phyloP scores from a whole-genome alignment of 2,329 filamentous ascomycete species.

The Phaeosphaeria sp. region DNA sequence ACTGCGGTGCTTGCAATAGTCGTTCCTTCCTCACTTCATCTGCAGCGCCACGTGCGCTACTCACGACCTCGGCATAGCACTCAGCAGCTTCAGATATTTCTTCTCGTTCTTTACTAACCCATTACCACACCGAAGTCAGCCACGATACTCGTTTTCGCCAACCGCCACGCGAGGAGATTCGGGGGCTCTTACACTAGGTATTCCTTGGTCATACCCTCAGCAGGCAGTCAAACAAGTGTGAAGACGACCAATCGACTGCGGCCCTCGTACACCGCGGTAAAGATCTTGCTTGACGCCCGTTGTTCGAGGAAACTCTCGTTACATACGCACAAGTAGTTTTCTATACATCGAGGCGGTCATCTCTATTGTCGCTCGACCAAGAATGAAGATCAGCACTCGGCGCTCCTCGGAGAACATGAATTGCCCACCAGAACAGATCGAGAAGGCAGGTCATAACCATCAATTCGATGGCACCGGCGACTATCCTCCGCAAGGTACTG shows the following conservation, averaged over 20 bases:
- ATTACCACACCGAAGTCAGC: neutral
- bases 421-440: conserved; percentile 1
- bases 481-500: neutral
- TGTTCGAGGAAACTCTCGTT: neutral
- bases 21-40: neutral
- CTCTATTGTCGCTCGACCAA: neutral
- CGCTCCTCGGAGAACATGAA: neutral
- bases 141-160: neutral
- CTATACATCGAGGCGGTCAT: neutral
- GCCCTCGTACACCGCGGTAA: neutral
- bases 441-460: neutral
- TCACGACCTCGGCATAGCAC: neutral
- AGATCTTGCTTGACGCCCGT: neutral
- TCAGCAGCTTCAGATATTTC: neutral
- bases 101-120: neutral
- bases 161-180: neutral
- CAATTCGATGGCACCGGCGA: conserved; percentile 15
- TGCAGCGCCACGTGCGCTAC: neutral
- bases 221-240: neutral
- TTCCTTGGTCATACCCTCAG: neutral
- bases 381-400: neutral
- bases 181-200: no score
- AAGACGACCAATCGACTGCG: neutral
- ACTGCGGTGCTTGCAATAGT: neutral
- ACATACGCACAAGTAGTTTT: neutral